A percentile compares a stretch with the other conserved stretches of the same genome.
Evolutionary conservation across 306 rosid species (phyloP).

Genomic region (Rosa chinensis): DNA sequence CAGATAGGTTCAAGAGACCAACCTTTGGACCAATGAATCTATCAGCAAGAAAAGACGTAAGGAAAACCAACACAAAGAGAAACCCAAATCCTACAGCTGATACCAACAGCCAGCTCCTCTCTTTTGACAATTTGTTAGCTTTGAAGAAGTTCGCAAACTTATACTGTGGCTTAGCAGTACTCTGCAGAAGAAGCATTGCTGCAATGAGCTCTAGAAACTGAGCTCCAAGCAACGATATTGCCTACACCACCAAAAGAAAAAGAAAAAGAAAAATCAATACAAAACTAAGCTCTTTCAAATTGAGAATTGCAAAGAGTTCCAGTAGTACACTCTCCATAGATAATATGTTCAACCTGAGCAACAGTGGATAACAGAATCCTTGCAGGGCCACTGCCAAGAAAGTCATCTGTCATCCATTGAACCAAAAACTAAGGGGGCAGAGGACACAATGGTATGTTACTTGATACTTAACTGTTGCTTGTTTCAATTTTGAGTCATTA

Average conservation of each 20-base stretch:
- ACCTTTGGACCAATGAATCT: slow-evolving; percentile 61
- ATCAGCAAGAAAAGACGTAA: slow-evolving; percentile 53
- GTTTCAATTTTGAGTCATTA: background rate
- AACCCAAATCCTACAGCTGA: slow-evolving; percentile 65
- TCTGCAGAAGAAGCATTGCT: slow-evolving; percentile 50
- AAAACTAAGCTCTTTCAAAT: background rate
- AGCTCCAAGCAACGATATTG: slow-evolving; percentile 55
- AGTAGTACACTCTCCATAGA: background rate
- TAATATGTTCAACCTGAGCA: background rate
- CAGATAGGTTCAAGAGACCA: slow-evolving; percentile 18
- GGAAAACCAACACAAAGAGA: slow-evolving; percentile 50
- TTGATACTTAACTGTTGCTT: background rate
- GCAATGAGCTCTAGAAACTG: slow-evolving; percentile 62
- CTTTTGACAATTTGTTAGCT: slow-evolving; percentile 25
- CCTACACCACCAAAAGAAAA: slow-evolving; percentile 41
- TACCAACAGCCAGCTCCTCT: slow-evolving; percentile 67
- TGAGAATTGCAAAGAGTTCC: background rate
- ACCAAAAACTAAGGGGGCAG: background rate
- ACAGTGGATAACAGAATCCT: background rate
- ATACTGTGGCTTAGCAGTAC: slow-evolving; percentile 59
- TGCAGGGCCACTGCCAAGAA: background rate
- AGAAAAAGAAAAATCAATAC: background rate
- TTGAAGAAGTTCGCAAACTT: slow-evolving; percentile 45
- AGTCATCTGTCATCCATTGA: background rate
- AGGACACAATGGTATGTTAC: background rate